phyloP scores from a whole-genome alignment of 441 rosid species.

The Populus trichocarpa region DNA sequence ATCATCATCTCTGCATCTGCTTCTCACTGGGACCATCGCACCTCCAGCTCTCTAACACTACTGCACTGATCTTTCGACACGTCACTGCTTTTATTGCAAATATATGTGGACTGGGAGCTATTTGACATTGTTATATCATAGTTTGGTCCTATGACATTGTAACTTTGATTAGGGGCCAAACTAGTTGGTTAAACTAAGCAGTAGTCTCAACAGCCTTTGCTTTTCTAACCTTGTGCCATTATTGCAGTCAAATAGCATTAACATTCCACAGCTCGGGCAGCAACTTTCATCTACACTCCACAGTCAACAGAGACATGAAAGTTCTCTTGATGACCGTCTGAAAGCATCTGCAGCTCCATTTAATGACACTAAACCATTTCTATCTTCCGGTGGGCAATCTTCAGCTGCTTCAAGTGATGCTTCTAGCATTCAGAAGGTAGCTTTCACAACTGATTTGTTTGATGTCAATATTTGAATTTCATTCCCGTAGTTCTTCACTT shows the following conservation, averaged over 20 bases:
- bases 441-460: not conserved
- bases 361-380: conserved; percentile 50
- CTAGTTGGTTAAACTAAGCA: not conserved
- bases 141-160: not conserved
- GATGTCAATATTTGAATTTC: not conserved
- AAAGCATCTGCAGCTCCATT: conserved; percentile 39
- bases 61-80: not conserved
- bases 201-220: not conserved
- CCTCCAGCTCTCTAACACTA: not conserved
- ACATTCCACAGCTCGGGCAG: conserved; percentile 40
- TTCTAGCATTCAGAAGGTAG: conserved; percentile 62
- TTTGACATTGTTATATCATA: not conserved
- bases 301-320: conserved; percentile 59
- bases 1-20: not conserved
- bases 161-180: not conserved
- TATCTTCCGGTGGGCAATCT: conserved; percentile 40
- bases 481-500: not conserved
- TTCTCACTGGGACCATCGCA: not conserved
- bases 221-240: conserved; percentile 1
- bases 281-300: conserved; percentile 53
- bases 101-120: not conserved
- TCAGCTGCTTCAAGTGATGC: conserved; percentile 44
- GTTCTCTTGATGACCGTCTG: conserved; percentile 53
- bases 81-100: not conserved
- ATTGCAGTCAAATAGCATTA: conserved; percentile 50